These are phyloP conservation scores for Apiotrichum domesticum DNA, from an alignment of 1,284 basidiomycete species.

Conservation along the genomic window DNA sequence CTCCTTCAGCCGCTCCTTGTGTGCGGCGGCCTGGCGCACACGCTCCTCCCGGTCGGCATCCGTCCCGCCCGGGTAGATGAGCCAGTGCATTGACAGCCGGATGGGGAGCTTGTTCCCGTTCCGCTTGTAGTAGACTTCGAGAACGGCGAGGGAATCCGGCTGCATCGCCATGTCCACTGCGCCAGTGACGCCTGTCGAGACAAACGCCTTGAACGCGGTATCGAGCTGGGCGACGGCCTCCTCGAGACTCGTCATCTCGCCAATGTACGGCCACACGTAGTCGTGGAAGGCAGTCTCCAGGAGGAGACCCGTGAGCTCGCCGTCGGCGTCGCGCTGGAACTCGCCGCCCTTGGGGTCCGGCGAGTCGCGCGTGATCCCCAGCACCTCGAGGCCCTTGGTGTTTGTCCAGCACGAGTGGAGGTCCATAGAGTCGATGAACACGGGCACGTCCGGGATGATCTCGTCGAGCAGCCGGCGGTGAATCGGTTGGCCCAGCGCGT, in stretches of 20 bases:
- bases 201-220: slow-evolving; percentile 18
- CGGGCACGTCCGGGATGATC: slow-evolving; percentile 20
- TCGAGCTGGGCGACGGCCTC: slow-evolving; percentile 16
- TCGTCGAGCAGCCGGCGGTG: slow-evolving; percentile 22
- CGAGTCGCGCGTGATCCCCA: slow-evolving; percentile 21
- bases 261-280: slow-evolving; percentile 29
- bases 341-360: slow-evolving; percentile 23
- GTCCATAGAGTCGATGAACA: slow-evolving; percentile 33
- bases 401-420: slow-evolving; percentile 31
- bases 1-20: slow-evolving; percentile 12
- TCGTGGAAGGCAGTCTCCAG: slow-evolving; percentile 25
- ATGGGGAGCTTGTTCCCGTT: slow-evolving; percentile 19
- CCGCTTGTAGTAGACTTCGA: slow-evolving; percentile 22
- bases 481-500: slow-evolving; percentile 17
- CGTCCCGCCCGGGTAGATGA: slow-evolving; percentile 18
- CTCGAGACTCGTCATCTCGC: slow-evolving; percentile 12
- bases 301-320: slow-evolving; percentile 22
- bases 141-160: slow-evolving; percentile 18
- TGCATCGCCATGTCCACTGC: slow-evolving; percentile 31
- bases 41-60: slow-evolving; percentile 11
- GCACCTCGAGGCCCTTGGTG: slow-evolving; percentile 20
- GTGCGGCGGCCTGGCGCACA: slow-evolving; percentile 18
- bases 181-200: slow-evolving; percentile 25
- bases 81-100: slow-evolving; percentile 21
- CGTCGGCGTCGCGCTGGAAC: slow-evolving; percentile 24